Evolutionary conservation across 345 rosid species (phyloP), one percentile per base, ranked within the genome.

Genomic region (Brassica carinata): DNA sequence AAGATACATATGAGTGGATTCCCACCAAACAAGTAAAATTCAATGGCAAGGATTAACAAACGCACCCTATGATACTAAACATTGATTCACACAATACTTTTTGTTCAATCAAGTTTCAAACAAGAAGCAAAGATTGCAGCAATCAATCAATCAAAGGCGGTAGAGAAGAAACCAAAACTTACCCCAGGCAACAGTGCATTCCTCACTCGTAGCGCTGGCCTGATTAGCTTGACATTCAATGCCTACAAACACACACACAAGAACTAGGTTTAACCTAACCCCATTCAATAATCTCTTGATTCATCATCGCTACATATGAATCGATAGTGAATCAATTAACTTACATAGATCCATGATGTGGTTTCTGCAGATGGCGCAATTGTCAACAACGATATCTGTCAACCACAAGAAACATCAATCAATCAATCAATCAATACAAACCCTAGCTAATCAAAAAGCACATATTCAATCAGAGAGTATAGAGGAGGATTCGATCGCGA

Each of bases 161-260:
- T 40, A 40, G 48, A 40, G 48, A 40, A 51, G 7, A 14, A 51
- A 51, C 3, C 2, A 17, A 69, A 66, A 15, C 45, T 69, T 88
- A 95, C 99, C 99, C 98, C 98, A 93, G 76, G 98, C 99, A 76
- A 93, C 99, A 67, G 99, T 91, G 87, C 99, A 95, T 82, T 95
- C 98, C 85, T 93, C 98, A 71, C 94, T 93, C 5, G 99, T 89
- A 18, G 97, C 98, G 14, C 96, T 89, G 4, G 98, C 96, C 77
- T 93, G 98, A 84, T 93, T 93, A 17, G 97, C 97, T 61, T 95
- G 99, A 69, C 99, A 95, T 77, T 95, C 99, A 9, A 93, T 95
- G 79, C 99, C 99, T 95, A 73, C 78, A 8, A 67, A 84, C 48
- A 40, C 15, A 43, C 48, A 67, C 26, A 7, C 65, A 69, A 76